Evolutionary conservation across 2,329 filamentous ascomycete genomes (phyloP), one percentile per base, ranked within the genome.

Genomic region (Fusarium sp.): DNA sequence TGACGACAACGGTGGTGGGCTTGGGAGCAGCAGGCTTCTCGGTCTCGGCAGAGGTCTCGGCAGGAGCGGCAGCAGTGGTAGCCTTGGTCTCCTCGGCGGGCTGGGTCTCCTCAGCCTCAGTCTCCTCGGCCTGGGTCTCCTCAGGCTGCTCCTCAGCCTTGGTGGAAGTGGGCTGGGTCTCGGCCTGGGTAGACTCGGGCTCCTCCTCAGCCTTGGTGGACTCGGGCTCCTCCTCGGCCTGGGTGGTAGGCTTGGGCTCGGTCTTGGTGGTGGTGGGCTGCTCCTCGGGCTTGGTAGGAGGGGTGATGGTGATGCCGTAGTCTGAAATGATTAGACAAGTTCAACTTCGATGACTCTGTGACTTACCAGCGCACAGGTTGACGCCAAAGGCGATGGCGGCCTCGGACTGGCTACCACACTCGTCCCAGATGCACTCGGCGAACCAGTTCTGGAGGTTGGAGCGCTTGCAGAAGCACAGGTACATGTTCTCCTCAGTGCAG

Each of bases 401-500:
- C 5, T 71, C 64, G 35, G 68, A 62, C 13, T 72, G 65, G 54
- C 25, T 25, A n/a, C 67, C 63, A 42, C 77, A 78, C 47, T 71
- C 47, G 31, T 42, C 40, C 68, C 72, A 71, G 40, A 66, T 66
- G 62, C 77, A 78, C 25, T 78, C 72, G 56, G 66, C 25, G 66
- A 79, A 79, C 74, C 73, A 76, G 63, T 63, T 60, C 68, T 78
- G 76, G n/a, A 78, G 75, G 13, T 40, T 35, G 36, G 68, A 40
- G 52, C 54, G 65, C 69, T 73, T 77, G 74, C 77, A 79, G 77
- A 79, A 79, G 76, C 78, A 79, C 52, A 74, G 76, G 65, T 79
- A 79, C 77, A 78, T 79, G 74, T 72, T 75, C 52, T 56, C 70
- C 72, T 79, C 77, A 52, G 73, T 79, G 73, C 78, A 79, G 69